Conservation (phyloP, 306 rosid genomes). For the Vachellia collinsii region DNA sequence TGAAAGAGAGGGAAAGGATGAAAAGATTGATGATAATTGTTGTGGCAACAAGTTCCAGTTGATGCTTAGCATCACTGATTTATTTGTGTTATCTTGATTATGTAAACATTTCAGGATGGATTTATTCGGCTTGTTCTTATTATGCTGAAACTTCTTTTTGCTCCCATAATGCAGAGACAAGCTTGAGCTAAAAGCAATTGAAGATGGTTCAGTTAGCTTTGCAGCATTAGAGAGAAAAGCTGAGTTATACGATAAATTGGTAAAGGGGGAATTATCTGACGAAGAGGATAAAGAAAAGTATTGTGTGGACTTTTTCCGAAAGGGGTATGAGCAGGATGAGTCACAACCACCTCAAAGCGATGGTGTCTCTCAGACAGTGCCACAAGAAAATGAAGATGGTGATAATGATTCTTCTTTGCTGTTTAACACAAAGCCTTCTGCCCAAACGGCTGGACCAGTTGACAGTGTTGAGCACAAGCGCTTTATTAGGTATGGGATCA, state of each 20-base stretch:
- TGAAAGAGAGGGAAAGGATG: neutral
- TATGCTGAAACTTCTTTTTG: constrained; percentile 23
- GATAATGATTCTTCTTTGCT: constrained; percentile 39
- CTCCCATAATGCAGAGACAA: constrained; percentile 66
- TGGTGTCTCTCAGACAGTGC: constrained; percentile 32
- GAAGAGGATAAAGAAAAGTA: constrained; percentile 92
- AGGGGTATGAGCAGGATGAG: constrained; percentile 68
- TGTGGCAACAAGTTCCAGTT: neutral
- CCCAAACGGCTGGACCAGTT: constrained; percentile 56
- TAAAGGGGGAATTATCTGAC: constrained; percentile 80
- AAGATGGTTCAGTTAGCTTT: constrained; percentile 80
- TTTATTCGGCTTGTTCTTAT: neutral
- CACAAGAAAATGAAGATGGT: constrained; percentile 50
- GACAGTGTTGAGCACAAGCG: constrained; percentile 76
- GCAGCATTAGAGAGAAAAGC: constrained; percentile 92
- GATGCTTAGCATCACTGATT: neutral
- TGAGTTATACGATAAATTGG: constrained; percentile 72
- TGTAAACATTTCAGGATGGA: neutral
- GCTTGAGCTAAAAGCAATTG: constrained; percentile 86
- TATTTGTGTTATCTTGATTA: neutral
- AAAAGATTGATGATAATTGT: neutral
- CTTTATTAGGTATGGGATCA: constrained; percentile 65
- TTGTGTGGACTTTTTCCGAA: constrained; percentile 85
- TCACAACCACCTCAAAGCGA: constrained; percentile 39
- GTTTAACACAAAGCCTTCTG: constrained; percentile 61